A percentile compares a stretch with the other conserved stretches of the same genome.
Conservation (phyloP, 441 rosid species). For the Metrosideros polymorpha region DNA sequence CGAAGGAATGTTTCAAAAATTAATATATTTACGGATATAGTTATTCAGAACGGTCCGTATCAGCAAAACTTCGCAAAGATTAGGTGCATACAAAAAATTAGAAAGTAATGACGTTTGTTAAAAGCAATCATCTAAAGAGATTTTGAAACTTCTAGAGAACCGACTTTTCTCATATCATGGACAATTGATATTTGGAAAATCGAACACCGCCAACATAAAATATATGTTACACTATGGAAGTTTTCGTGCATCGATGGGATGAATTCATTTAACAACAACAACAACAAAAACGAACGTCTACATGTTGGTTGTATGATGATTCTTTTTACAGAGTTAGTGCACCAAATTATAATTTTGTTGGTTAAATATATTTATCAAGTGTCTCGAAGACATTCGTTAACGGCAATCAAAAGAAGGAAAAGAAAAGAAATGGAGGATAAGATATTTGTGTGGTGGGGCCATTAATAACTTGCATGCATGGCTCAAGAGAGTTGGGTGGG, state of each 20-base stretch:
- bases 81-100: background rate
- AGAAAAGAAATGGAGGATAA: background rate
- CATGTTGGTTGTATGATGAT: background rate
- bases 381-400: background rate
- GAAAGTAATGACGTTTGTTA: background rate
- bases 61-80: background rate
- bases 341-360: background rate
- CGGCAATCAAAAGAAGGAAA: background rate
- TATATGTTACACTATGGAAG: background rate
- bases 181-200: background rate
- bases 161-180: background rate
- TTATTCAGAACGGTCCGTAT: background rate
- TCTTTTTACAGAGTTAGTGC: background rate
- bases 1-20: background rate
- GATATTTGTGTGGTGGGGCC: background rate
- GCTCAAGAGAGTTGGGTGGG: background rate
- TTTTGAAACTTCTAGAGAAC: background rate
- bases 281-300: background rate
- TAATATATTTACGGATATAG: background rate
- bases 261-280: background rate
- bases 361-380: background rate
- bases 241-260: background rate
- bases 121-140: background rate
- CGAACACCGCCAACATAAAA: fast-evolving
- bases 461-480: background rate